Conservation (phyloP, 2,329 filamentous ascomycete species). For the Pseudocercospora fijiensis region DNA sequence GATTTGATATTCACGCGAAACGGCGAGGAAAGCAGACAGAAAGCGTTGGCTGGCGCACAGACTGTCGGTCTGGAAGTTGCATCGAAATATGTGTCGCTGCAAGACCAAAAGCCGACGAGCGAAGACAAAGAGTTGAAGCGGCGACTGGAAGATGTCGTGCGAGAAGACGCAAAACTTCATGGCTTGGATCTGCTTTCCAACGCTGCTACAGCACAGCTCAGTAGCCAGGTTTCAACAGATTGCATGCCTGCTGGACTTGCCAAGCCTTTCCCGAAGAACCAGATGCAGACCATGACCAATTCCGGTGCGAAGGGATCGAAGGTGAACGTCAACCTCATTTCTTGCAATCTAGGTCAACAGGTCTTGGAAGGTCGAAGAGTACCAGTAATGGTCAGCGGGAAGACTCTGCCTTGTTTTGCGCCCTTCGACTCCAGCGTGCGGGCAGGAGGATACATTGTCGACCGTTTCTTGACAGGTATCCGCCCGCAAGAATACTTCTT, state of each 20-base stretch:
- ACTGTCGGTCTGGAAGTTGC: constrained; percentile 75
- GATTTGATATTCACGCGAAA: constrained; percentile 81
- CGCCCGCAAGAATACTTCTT: constrained; percentile 98
- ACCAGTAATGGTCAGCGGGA: constrained; percentile 95
- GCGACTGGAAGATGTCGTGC: constrained; percentile 82
- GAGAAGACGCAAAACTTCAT: constrained; percentile 87
- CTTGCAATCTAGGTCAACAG: constrained; percentile 94
- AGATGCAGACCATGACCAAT: constrained; percentile 98
- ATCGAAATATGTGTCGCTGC: constrained; percentile 82
- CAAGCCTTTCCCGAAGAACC: constrained; percentile 92
- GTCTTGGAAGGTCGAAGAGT: constrained; percentile 93
- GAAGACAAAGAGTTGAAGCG: constrained; percentile 70
- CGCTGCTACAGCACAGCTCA: constrained; percentile 65
- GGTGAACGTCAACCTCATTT: constrained; percentile 97
- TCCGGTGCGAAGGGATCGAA: constrained; percentile 90
- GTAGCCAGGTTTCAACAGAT: constrained; percentile 70
- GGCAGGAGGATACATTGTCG: constrained; percentile 89
- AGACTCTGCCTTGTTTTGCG: constrained; percentile 89
- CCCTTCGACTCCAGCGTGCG: constrained; percentile 86
- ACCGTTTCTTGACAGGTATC: constrained; percentile 96
- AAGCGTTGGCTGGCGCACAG: constrained; percentile 66
- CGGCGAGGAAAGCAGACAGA: constrained; percentile 70
- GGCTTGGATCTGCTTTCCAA: constrained; percentile 89
- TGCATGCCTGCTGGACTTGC: constrained; percentile 80
- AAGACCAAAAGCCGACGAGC: constrained; percentile 60